These are phyloP conservation scores for Apium graveolens DNA, from an alignment of 129 eudicot genomes.

Conservation along the genomic window DNA sequence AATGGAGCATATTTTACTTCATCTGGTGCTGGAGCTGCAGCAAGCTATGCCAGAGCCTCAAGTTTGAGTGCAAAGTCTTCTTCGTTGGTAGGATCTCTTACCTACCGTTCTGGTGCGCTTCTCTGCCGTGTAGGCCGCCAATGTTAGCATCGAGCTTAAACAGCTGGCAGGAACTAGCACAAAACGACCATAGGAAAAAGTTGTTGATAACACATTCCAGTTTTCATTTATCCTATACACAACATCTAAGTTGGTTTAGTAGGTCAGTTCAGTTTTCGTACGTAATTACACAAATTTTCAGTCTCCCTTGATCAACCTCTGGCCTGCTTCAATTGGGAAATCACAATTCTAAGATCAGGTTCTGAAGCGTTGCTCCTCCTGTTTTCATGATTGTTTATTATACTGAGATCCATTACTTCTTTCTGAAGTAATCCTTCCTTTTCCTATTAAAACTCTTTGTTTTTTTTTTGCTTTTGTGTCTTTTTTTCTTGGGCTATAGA, in stretches of 20 bases:
- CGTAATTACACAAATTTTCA: neutral
- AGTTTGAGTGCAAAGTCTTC: constrained; percentile 88
- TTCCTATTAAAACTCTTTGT: neutral
- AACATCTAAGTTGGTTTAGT: neutral
- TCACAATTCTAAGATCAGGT: constrained; percentile 27
- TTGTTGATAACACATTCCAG: constrained; percentile 14
- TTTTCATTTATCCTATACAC: constrained; percentile 15
- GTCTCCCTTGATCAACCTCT: constrained; percentile 35
- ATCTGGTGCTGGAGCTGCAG: constrained; percentile 77
- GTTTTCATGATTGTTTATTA: constrained; percentile 5
- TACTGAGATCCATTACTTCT: neutral
- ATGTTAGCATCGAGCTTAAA: constrained; percentile 27
- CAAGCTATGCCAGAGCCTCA: constrained; percentile 85
- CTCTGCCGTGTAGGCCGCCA: constrained; percentile 55
- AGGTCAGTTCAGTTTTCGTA: neutral
- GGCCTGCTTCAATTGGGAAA: constrained; percentile 29
- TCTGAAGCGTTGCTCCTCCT: constrained; percentile 57
- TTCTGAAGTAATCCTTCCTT: constrained; percentile 3
- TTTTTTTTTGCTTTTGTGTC: neutral
- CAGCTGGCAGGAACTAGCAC: neutral
- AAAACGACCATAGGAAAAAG: neutral
- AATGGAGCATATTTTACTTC: constrained; percentile 84
- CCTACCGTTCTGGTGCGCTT: constrained; percentile 76
- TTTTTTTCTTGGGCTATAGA: neutral
- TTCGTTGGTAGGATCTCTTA: constrained; percentile 60